Conservation (phyloP, 2,329 filamentous ascomycete species). For the Elsinoe ampelina region DNA sequence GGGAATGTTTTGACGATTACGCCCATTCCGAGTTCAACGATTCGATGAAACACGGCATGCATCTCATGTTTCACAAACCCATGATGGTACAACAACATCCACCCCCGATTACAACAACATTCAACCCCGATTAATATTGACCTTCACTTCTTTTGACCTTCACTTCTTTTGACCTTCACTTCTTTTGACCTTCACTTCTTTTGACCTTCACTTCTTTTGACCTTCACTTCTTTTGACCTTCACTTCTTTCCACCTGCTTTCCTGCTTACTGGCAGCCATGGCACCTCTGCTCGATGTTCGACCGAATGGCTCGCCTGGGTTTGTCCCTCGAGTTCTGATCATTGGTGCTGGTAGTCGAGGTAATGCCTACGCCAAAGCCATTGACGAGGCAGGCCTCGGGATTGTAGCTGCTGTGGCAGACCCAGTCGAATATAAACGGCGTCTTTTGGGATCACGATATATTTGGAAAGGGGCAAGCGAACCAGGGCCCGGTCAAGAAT, state of each 20-base stretch:
- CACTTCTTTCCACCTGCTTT: neutral
- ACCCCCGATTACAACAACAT: too few species aligned
- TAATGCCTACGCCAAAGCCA: conserved; percentile 60
- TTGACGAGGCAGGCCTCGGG: conserved; percentile 55
- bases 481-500: conserved; percentile 55
- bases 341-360: conserved; percentile 78
- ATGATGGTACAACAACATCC: too few species aligned
- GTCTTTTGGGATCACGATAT: conserved; percentile 58
- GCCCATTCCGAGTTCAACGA: conserved; percentile 7
- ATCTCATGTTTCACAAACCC: neutral
- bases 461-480: conserved; percentile 53
- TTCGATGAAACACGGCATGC: neutral
- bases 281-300: conserved; percentile 2
- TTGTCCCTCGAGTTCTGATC: conserved; percentile 54
- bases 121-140: too few species aligned
- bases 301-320: neutral
- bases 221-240: too few species aligned
- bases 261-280: neutral
- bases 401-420: conserved; percentile 72
- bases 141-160: too few species aligned
- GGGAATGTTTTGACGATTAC: conserved; percentile 1
- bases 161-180: too few species aligned
- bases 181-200: too few species aligned
- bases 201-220: too few species aligned
- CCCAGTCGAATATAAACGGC: conserved; percentile 66